Evolutionary conservation across 495 filamentous ascomycete genomes (phyloP), one percentile per base, ranked within the genome.

Genomic region (Penicillium egyptiacum): DNA sequence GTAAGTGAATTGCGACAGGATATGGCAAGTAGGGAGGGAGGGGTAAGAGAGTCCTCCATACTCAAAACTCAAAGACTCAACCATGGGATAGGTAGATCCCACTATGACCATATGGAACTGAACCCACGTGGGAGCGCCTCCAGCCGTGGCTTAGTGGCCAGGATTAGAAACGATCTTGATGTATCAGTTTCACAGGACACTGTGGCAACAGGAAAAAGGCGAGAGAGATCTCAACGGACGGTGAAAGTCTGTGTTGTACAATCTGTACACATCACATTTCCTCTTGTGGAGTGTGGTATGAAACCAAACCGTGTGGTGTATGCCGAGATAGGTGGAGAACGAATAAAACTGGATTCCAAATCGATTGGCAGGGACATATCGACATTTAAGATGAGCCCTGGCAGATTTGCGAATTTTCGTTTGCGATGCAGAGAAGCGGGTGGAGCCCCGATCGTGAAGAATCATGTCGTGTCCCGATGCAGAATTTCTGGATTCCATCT

Each of bases 241-340:
- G 55, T 42, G 53, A 16, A 37, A 54, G 58, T 53, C 61, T 66
- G 61, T 58, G 56, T 41, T 51, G 58, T 55, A 44, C 63, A 26
- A 56, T 23, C 22, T 49, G 31, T 61, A 67, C 53, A 62, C 49
- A 60, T 67, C 64, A 67, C 61, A 67, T 62, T 64, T 56, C 17
- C 16, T 23, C 5, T 17, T 16, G 62, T 50, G 42, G 55, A 55
- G 55, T 8, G 62, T 47, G 42, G 25, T 39, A 50, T 37, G 47
- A 37, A 37, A 50, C 31, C 28, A 37, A 53, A 60, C 22, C 19
- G 53, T 56, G 47, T 50, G 14, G 20, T 37, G 47, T 31, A 50
- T 50, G 47, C 12, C 20, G 47, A 31, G 47, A 50, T 37, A 17
- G 11, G n/a, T 10, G 28, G 47, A 37, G 31, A 50, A 50, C 6